Evolutionary conservation across 2,329 filamentous ascomycete genomes (phyloP), one percentile per base, ranked within the genome.

Genomic region (Fusarium secorum): DNA sequence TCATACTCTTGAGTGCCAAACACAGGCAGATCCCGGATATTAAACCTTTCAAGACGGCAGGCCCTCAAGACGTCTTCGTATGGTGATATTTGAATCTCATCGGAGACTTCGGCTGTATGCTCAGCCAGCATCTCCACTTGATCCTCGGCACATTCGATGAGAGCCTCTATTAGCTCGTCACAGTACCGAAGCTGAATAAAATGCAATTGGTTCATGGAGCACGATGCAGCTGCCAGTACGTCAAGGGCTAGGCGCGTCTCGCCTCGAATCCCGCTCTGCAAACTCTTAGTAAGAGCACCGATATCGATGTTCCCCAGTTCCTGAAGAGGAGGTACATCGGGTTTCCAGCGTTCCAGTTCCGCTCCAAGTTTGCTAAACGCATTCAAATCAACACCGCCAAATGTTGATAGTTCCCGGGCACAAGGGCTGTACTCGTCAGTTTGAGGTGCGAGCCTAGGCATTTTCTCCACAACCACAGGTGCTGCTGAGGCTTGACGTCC

Each of bases 201-300:
- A 22, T 95, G 84, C n/a, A 86, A 85, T 28, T 91, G 86, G 8
- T 87, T 85, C 58, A 88, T 88, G 5, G 92, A 93, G 18, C 82
- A 79, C 5, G 85, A 84, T 17, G 96, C 85, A 24, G 88, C 89
- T 14, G 90, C 90, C 38, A 99, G 84, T 1, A 92, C 93, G 79
- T 98, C 96, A 46, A 99, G 84, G 5, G 95, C 95, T 68, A 97
- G 83, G 14, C 95, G 90, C n/a, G 97, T 91, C 81, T 99, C 96
- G 9, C 90, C 90, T 74, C 94, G 91, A 45, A 98, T 92, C 2
- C 95, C 95, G 59, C 93, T 97, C 78, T 97, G 94, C 39, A 99
- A 84, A 76, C 94, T 94, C 84, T 94, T 92, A 1, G 91, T 97
- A 42, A 99, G 85, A 24, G 95, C 94, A 72, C 95, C 91, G 32